Conservation (phyloP, 192 early-diverging fungal genomes). For the Backusella mclennaniae region DNA sequence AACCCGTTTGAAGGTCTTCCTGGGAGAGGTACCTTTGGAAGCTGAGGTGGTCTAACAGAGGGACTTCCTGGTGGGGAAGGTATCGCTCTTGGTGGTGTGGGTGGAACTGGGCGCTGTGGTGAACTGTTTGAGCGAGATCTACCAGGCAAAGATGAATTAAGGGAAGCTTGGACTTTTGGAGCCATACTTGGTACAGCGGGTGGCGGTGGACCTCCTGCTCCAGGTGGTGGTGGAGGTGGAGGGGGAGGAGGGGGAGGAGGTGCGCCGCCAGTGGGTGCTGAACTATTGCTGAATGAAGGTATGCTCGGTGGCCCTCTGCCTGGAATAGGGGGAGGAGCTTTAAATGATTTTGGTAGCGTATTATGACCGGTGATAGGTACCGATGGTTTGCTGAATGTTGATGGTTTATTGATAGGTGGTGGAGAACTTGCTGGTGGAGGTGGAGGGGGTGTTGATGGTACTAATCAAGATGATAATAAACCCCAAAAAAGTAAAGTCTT, state of each 20-base stretch:
- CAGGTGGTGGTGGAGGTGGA: conserved; percentile 27
- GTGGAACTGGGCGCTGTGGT: conserved; percentile 24
- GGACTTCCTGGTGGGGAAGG: conserved; percentile 21
- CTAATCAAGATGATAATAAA: background rate
- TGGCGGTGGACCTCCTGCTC: background rate
- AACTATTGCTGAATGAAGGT: background rate
- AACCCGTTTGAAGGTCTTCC: conserved; percentile 5
- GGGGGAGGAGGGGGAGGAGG: conserved; percentile 27
- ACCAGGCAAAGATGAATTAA: conserved; percentile 31
- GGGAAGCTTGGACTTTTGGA: conserved; percentile 7
- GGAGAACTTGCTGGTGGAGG: conserved; percentile 17
- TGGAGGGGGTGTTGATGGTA: background rate
- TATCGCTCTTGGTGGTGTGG: conserved; percentile 19
- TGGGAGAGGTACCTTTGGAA: conserved; percentile 32
- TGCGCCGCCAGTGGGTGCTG: background rate
- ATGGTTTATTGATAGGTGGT: conserved; percentile 1
- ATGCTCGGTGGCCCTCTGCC: conserved; percentile 1
- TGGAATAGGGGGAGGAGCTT: conserved; percentile 29
- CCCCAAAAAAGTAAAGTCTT: too few relatives aligned
- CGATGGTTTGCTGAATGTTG: conserved; percentile 10
- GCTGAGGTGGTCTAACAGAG: conserved; percentile 5
- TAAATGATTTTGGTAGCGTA: conserved; percentile 19
- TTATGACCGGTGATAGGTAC: background rate
- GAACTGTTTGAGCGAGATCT: conserved; percentile 45
- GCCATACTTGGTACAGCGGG: conserved; percentile 20